Base-by-base conservation (phyloP, 768 basidiomycete genomes). In the Aureoboletus auriporus region DNA sequence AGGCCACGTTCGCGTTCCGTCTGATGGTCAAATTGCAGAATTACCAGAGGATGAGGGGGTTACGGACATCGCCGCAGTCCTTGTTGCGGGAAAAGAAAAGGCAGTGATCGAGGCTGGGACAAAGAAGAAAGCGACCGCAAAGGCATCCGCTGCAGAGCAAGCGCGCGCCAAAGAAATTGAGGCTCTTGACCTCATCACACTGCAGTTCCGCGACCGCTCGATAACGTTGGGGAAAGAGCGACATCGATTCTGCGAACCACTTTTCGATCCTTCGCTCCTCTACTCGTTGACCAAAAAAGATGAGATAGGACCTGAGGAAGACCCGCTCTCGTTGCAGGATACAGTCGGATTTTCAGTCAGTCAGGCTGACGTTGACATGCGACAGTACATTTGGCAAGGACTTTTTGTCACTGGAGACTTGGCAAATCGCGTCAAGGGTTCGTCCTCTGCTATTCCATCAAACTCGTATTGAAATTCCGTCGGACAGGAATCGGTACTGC, bases 81-180 rank as follows among this genome's bases (percentile, higher is more conserved):
- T 95, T 38, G 88, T 92, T 29, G 89, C 90, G 8, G 93, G 93
- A n/a, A 89, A 86, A 61, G 93, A 93, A 67, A 83, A 85, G 55
- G 88, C 90, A 0, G 80, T 93, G 30, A 93, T 94, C 51, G 90
- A 93, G 65, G 82, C 80, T 52, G 86, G 83, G 16, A 85, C 84
- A 71, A 90, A 87, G 70, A 87, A 85, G 62, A 84, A 84, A 54
- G 77, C 79, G 23, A 83, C 75, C 8, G 81, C 79, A 28, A 86
- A 82, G 53, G 85, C 82, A 23, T 80, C 80, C 41, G 89, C 85
- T 34, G 88, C 85, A 10, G 90, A 87, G 63, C 84, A 82, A 61
- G 87, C 87, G 12, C 83, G 88, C 30, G 87, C 86, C 38, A 76
- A 79, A 53, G 89, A 92, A 67, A 87, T 92, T 30, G 84, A 88